These are phyloP conservation scores for Breynia disticha DNA, from an alignment of 441 rosid genomes.

Conservation along the genomic window DNA sequence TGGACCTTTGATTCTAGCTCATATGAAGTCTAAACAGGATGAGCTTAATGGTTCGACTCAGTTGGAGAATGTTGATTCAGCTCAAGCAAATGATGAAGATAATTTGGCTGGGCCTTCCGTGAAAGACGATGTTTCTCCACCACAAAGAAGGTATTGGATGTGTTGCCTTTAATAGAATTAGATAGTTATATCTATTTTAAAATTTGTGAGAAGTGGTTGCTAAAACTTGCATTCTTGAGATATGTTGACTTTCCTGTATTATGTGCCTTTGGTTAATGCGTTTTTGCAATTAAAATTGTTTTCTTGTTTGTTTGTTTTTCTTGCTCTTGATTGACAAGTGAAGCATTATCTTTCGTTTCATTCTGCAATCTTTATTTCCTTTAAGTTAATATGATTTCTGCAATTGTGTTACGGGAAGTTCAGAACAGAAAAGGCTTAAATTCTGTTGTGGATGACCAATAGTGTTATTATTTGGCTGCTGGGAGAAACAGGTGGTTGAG, in stretches of 20 bases:
- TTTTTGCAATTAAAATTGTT: background rate
- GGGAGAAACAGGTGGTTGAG: too few species aligned
- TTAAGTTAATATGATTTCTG: too few species aligned
- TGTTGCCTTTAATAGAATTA: background rate
- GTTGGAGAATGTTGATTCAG: slow-evolving; percentile 17
- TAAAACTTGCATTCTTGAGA: too few species aligned
- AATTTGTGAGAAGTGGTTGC: too few species aligned
- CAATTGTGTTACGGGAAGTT: too few species aligned
- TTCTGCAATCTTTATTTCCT: too few species aligned
- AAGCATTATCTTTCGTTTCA: slow-evolving; percentile 2
- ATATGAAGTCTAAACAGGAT: slow-evolving; percentile 26
- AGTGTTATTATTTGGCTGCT: too few species aligned
- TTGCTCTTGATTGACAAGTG: background rate
- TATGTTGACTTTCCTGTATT: too few species aligned
- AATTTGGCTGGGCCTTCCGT: slow-evolving; percentile 18
- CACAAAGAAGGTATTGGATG: slow-evolving; percentile 45
- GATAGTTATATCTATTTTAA: background rate
- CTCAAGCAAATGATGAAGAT: slow-evolving; percentile 16
- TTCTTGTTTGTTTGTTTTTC: background rate
- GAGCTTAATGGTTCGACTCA: slow-evolving; percentile 13
- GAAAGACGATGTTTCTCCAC: slow-evolving; percentile 40
- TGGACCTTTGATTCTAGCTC: slow-evolving; percentile 45
- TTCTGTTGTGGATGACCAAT: too few species aligned
- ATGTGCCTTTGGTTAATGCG: too few species aligned
- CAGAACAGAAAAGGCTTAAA: too few species aligned